Conservation (phyloP, 1,139 yeast genomes). For the Hansenula anomala region DNA sequence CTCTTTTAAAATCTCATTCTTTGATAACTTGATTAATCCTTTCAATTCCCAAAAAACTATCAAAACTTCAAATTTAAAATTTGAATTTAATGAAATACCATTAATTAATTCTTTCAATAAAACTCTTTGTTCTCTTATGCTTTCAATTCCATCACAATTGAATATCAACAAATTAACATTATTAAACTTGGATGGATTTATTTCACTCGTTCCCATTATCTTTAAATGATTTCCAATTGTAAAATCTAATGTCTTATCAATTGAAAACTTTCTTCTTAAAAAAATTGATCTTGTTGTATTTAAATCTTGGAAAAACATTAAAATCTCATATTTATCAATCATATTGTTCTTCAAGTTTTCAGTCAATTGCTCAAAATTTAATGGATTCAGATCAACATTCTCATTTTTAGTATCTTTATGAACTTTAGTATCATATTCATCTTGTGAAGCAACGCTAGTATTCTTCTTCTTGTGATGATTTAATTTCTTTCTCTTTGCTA, state of each 20-base stretch:
- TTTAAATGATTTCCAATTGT: conserved; percentile 1
- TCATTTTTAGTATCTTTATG: background rate
- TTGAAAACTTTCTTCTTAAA: conserved; percentile 14
- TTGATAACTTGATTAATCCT: background rate
- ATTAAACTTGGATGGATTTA: conserved; percentile 15
- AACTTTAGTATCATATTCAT: no score
- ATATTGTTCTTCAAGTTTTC: conserved; percentile 10
- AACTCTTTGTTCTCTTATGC: conserved; percentile 27
- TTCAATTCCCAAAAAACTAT: conserved; percentile 34
- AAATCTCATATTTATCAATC: conserved; percentile 22
- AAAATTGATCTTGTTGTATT: conserved; percentile 16
- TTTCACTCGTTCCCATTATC: conserved; percentile 9
- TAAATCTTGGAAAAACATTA: conserved; percentile 16
- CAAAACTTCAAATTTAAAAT: conserved; percentile 26
- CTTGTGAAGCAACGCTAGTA: no score
- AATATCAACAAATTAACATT: conserved; percentile 29
- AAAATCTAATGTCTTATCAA: background rate
- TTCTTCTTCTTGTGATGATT: no score
- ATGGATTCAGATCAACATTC: conserved; percentile 10
- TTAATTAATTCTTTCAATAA: conserved; percentile 28
- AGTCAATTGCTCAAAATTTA: conserved; percentile 14
- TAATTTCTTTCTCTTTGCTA: conserved; percentile 18
- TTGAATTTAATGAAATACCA: conserved; percentile 28
- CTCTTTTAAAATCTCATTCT: conserved; percentile 11
- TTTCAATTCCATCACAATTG: conserved; percentile 32